Evolutionary conservation across 148 eudicot species (phyloP).

Genomic region (Rhododendron williamsianum): DNA sequence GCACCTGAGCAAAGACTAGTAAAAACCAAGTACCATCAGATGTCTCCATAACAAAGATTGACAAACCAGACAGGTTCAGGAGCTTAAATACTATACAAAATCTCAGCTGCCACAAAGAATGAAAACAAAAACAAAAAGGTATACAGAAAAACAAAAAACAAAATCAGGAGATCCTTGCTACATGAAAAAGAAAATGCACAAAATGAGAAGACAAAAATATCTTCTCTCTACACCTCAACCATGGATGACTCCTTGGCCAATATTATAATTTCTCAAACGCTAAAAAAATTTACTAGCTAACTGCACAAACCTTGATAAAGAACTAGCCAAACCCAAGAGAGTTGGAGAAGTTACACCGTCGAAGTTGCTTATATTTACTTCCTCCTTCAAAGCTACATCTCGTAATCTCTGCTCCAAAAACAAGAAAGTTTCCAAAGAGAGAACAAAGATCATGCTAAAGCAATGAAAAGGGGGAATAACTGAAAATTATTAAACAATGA

Average conservation of each 20-base stretch:
- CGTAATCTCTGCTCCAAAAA: constrained; percentile 58
- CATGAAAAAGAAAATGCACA: background rate
- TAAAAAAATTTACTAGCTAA: background rate
- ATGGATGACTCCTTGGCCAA: background rate
- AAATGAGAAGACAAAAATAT: background rate
- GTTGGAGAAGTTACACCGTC: constrained; percentile 46
- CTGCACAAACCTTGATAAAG: constrained; percentile 69
- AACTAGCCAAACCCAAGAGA: constrained; percentile 73
- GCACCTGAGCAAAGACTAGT: constrained; percentile 91
- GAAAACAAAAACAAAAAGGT: background rate
- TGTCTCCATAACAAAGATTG: constrained; percentile 1
- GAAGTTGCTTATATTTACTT: constrained; percentile 43
- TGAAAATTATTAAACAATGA: background rate
- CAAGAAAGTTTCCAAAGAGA: constrained; percentile 16
- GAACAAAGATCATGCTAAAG: background rate
- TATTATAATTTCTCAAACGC: background rate
- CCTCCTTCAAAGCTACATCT: constrained; percentile 77
- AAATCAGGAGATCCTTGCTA: background rate
- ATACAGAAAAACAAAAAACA: background rate
- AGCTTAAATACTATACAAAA: background rate
- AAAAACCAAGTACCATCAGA: constrained; percentile 37
- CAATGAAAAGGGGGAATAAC: background rate
- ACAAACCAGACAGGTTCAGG: background rate
- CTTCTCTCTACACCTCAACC: background rate
- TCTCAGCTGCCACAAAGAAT: background rate